Conservation (phyloP, 176 grass and related monocot species). For the Hyparrhenia diplandra region DNA sequence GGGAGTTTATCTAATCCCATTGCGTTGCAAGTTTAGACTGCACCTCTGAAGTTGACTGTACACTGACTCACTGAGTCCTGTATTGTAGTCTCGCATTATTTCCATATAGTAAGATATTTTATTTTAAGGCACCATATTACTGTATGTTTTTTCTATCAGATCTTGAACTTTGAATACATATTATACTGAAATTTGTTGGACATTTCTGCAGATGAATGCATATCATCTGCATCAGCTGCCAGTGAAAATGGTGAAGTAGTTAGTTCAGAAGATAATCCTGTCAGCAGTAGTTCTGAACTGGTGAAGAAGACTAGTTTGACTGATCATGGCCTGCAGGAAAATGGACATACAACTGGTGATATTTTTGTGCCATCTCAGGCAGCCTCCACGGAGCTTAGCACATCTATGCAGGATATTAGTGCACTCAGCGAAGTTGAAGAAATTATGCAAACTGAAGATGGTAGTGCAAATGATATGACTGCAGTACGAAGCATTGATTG, state of each 20-base stretch:
- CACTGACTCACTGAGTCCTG: not conserved
- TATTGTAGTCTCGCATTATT: not conserved
- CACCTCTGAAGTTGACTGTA: not conserved
- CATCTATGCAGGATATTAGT: not conserved
- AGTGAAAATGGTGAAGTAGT: not conserved
- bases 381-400: not conserved
- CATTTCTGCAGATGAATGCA: constrained; percentile 28
- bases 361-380: not conserved
- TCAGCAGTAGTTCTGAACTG: not conserved
- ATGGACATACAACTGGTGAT: not conserved
- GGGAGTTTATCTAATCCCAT: not conserved
- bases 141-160: not conserved
- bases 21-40: not conserved
- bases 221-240: constrained; percentile 6
- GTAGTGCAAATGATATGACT: not conserved
- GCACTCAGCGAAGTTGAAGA: not conserved
- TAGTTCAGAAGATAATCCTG: constrained; percentile 10
- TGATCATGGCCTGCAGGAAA: constrained; percentile 9
- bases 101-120: not conserved
- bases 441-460: not conserved
- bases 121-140: not conserved
- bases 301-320: constrained; percentile 8
- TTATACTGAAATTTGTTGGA: constrained; percentile 13
- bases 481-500: not conserved
- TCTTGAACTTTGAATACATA: not conserved